Evolutionary conservation across 805 yeast species (phyloP).

Genomic region (Wickerhamomyces strasburgensis): DNA sequence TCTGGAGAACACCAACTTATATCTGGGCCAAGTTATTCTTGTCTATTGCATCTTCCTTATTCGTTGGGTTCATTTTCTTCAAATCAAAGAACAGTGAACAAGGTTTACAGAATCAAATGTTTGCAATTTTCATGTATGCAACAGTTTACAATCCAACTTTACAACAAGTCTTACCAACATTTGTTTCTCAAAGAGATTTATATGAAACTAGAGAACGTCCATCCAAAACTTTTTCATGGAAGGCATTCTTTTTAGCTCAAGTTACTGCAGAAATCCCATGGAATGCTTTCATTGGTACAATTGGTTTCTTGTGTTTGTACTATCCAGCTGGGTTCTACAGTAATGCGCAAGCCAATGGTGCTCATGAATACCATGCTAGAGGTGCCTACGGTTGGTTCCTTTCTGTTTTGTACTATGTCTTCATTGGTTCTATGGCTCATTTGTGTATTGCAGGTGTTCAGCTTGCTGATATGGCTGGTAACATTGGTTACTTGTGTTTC

Average conservation of each 20-base stretch:
- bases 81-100: slow-evolving; percentile 59
- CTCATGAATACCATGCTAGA: slow-evolving; percentile 38
- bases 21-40: slow-evolving; percentile 56
- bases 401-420: slow-evolving; percentile 44
- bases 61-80: slow-evolving; percentile 72
- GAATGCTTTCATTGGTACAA: slow-evolving; percentile 56
- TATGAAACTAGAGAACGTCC: slow-evolving; percentile 74
- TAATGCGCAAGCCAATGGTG: slow-evolving; percentile 42
- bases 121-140: slow-evolving; percentile 65
- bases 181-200: slow-evolving; percentile 54
- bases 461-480: slow-evolving; percentile 58
- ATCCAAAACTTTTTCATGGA: slow-evolving; percentile 66
- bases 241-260: slow-evolving; percentile 56
- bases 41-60: slow-evolving; percentile 50
- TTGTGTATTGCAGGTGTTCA: slow-evolving; percentile 55
- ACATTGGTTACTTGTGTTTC: slow-evolving; percentile 50
- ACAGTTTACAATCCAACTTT: slow-evolving; percentile 51
- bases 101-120: slow-evolving; percentile 80
- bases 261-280: slow-evolving; percentile 64
- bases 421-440: slow-evolving; percentile 54
- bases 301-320: slow-evolving; percentile 58
- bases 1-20: slow-evolving; percentile 63
- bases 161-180: slow-evolving; percentile 62
- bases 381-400: slow-evolving; percentile 35
- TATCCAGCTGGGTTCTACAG: slow-evolving; percentile 65